These are phyloP conservation scores for Takashimella tepidaria DNA, from an alignment of 1,284 basidiomycete genomes.

Conservation along the genomic window DNA sequence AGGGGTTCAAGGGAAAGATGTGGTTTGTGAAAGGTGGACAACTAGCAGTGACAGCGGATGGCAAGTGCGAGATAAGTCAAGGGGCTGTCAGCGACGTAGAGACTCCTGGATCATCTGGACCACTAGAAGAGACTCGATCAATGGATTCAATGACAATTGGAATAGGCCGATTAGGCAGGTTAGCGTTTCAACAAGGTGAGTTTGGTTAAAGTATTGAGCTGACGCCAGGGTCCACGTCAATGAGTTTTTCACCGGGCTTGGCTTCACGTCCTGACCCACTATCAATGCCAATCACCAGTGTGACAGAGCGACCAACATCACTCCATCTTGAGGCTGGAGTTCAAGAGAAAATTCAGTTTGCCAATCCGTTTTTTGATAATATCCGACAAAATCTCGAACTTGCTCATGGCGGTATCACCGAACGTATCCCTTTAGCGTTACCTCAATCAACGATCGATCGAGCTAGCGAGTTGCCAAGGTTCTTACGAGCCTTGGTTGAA, in stretches of 20 bases:
- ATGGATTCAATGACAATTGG: neutral
- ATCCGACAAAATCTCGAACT: slow-evolving; percentile 93
- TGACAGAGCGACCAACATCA: slow-evolving; percentile 5
- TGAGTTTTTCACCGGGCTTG: slow-evolving; percentile 19
- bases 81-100: slow-evolving; percentile 7
- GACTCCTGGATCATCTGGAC: neutral
- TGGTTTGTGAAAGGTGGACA: slow-evolving; percentile 77
- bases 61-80: slow-evolving; percentile 8
- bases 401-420: slow-evolving; percentile 70
- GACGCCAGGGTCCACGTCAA: slow-evolving; percentile 6
- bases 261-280: slow-evolving; percentile 14
- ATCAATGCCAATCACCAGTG: neutral
- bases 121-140: neutral
- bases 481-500: slow-evolving; percentile 69
- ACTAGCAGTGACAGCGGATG: slow-evolving; percentile 44
- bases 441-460: slow-evolving; percentile 59
- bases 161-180: slow-evolving; percentile 22
- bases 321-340: too few relatives aligned
- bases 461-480: slow-evolving; percentile 69
- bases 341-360: slow-evolving; percentile 47
- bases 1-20: slow-evolving; percentile 62
- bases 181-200: slow-evolving; percentile 38
- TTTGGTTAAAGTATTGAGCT: neutral
- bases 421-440: slow-evolving; percentile 72
- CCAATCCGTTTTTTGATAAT: slow-evolving; percentile 88